Base-by-base conservation (phyloP, 805 yeast species). In the Schwanniomyces occidentalis region DNA sequence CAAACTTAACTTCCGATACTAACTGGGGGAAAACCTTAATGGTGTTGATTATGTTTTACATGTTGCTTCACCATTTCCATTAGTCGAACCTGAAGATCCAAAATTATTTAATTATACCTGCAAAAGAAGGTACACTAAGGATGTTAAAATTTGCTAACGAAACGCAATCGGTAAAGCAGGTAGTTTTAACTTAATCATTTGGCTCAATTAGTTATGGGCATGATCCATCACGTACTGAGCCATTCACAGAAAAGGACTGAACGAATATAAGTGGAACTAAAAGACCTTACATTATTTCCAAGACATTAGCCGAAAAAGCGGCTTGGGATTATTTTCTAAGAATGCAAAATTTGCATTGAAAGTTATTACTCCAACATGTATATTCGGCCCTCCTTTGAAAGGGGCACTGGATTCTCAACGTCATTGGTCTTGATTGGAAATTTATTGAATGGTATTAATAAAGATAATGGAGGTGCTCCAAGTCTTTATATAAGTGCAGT, bases 321-420 rank as follows among this genome's bases (percentile, higher is more conserved):
- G 76, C 76, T 10, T 76, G 85, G 76, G 67, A 75, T 2, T 78
- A 76, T 42, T 39, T 63, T n/a, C n/a, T n/a, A n/a, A n/a, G n/a
- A n/a, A n/a, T n/a, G n/a, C n/a, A n/a, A n/a, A n/a, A n/a, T n/a
- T 25, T 2, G 7, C 28, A 3, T 10, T 25, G 9, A 25, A 16
- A 6, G 28, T 14, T 25, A 9, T 25, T n/a, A 25, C 13, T 7
- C 28, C 28, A 14, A 2, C 28, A 5, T 25, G 8, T 18, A 25
- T 25, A 7, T 25, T 25, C 16, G 28, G 28, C 7, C 28, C 28
- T 14, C 28, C 28, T 6, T 25, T 25, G 28, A 25, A 25, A 12
- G 16, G 16, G 16, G 28, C 10, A 8, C 16, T 14, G 28, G 16
- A 13, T 26, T 26, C 12, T 20, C 36, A n/a, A 26, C 36, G 8